Conservation (phyloP, 2,329 filamentous ascomycete genomes). For the Claviceps citrina region DNA sequence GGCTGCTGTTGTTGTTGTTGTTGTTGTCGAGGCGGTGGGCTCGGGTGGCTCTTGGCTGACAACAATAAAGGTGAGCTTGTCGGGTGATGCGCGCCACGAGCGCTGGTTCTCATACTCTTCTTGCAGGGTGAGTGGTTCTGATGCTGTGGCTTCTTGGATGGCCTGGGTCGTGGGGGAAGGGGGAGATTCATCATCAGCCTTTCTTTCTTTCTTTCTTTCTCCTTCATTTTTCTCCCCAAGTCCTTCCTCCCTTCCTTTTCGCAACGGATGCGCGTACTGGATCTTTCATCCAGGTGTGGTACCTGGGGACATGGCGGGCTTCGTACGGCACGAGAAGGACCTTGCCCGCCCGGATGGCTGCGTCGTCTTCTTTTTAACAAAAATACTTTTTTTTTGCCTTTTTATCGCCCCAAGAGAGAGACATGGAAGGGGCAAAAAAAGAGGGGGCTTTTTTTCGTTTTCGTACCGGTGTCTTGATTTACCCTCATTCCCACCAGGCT, state of each 20-base stretch:
- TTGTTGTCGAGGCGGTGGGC: background rate
- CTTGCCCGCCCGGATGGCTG: constrained; percentile 51
- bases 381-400: too few species aligned
- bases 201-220: constrained; percentile 4
- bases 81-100: constrained; percentile 66
- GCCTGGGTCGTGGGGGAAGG: constrained; percentile 27
- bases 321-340: constrained; percentile 75
- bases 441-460: too few species aligned
- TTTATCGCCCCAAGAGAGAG: too few species aligned
- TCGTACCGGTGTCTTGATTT: constrained; percentile 31
- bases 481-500: constrained; percentile 22
- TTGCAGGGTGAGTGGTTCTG: constrained; percentile 61
- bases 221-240: background rate
- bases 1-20: too few species aligned
- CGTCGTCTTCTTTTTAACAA: background rate
- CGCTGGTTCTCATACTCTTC: constrained; percentile 83
- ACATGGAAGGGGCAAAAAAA: too few species aligned
- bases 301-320: constrained; percentile 62
- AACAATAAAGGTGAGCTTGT: constrained; percentile 87
- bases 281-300: constrained; percentile 88
- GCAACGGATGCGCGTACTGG: constrained; percentile 26
- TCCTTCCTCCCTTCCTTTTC: background rate
- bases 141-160: constrained; percentile 74
- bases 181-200: constrained; percentile 7
- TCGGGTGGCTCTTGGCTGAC: constrained; percentile 34